Evolutionary conservation across 352 stramenopile species (phyloP).

Genomic region (Phytopythium kandeliae): DNA sequence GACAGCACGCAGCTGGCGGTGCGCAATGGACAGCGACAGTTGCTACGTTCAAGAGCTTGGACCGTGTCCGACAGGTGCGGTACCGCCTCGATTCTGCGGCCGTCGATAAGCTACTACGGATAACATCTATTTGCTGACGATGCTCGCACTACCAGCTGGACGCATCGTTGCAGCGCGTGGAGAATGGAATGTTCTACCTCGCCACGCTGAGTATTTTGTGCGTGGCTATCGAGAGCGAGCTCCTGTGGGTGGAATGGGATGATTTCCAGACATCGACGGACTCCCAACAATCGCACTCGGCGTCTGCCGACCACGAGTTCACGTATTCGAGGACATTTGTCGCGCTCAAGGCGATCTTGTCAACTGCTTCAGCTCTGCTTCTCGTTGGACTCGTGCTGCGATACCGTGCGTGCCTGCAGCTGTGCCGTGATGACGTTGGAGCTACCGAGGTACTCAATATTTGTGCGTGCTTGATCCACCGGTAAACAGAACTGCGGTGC

Average conservation of each 20-base stretch:
- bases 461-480: background rate
- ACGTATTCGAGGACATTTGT: constrained; percentile 18
- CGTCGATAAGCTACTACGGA: too few species aligned
- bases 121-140: too few species aligned
- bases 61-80: background rate
- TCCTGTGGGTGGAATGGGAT: constrained; percentile 34
- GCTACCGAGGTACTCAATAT: background rate
- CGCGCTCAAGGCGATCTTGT: constrained; percentile 35
- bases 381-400: constrained; percentile 29
- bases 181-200: constrained; percentile 42
- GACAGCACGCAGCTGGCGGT: background rate
- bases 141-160: constrained; percentile 9
- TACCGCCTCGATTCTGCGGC: background rate
- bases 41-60: background rate
- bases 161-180: constrained; percentile 14
- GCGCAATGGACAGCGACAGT: constrained; percentile 1
- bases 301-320: constrained; percentile 2
- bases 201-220: constrained; percentile 27
- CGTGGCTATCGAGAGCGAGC: constrained; percentile 45
- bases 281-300: background rate
- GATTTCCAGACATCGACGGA: constrained; percentile 7
- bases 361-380: constrained; percentile 24
- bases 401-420: constrained; percentile 27
- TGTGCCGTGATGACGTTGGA: background rate
- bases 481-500: constrained; percentile 21